Base-by-base conservation (phyloP, 169 alveolate genomes). In the Cryptosporidium baileyi region DNA sequence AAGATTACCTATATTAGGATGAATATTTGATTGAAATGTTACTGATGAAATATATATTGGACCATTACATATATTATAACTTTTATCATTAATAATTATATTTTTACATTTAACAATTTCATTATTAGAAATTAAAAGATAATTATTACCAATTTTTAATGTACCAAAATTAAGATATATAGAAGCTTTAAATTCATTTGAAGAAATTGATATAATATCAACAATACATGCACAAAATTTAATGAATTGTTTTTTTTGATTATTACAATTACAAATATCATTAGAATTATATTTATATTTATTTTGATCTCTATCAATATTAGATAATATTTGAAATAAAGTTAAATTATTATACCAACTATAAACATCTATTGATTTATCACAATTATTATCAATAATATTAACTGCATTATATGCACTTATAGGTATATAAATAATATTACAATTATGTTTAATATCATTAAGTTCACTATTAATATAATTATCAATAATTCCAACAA, bases 351-450 rank as follows among this genome's bases (percentile, higher is more conserved):
- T 43, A 49, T 74, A 74, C 82, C 82, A 74, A 19, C 40, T 26
- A 24, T 52, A 44, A 1, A 43, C 17, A 7, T 44, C 61, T 6
- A 3, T 47, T 6, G 7, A 13, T 19, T 0, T 19, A 19, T 57
- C 40, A 24, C 11, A 6, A 19, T 57, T 19, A 17, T 67, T 51
- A 5, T 74, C 24, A 32, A 34, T 28, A n/a, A 74, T 34, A 74
- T 74, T 74, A 24, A 74, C 60, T 0, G 67, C 82, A 34, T 0
- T 6, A 57, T 24, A 54, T 4, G 82, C 82, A 74, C 67, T 51
- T 5, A 74, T 44, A 38, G 82, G 82, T 19, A 74, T 11, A 40
- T 34, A 74, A 34, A 51, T 36, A 0, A 51, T 51, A 38, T 65
- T 45, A 22, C 62, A 28, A 22, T 65, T 22, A 28, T 43, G 17